Evolutionary conservation across 345 rosid genomes (phyloP), one percentile per base, ranked within the genome.

Genomic region (Linum trigynum): DNA sequence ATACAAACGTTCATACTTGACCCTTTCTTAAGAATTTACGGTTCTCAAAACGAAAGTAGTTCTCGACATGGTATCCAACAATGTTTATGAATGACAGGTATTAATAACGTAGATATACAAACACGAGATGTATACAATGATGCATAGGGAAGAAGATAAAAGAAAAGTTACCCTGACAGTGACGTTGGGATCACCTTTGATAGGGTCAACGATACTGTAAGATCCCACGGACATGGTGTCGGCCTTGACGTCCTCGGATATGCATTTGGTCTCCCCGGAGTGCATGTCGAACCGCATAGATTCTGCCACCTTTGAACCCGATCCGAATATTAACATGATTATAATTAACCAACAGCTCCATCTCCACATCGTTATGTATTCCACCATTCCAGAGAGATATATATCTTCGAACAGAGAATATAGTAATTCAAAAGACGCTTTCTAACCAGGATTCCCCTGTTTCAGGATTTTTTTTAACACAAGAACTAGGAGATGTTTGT

Each of bases 151-250:
- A 48, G 53, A 15, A 48, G 14, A 9, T 3, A 48, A 48, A 48
- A 6, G 14, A 48, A 48, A 9, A 41, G 9, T 8, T 75, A 88
- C 97, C 84, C 86, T 82, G 72, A 81, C 82, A 65, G 91, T 82
- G 81, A 90, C 63, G 65, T 80, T 83, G 78, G 86, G 88, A 51
- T 97, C 84, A 61, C 75, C 81, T 32, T 88, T 90, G 69, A 80
- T 67, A 5, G 82, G 88, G 51, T 88, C 90, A 14, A 87, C 84
- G 68, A 94, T 68, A 83, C 57, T 57, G 80, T 88, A 94, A 74
- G 88, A 88, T 1, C 99, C 97, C 66, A 94, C 95, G 39, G 90
- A 80, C 95, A 94, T 82, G 11, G 99, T 69, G 65, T 81, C 81
- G 88, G 78, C 80, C 67, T 82, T 84, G 69, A 94, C 82, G 78